Conservation (phyloP, 306 rosid species). For the Vachellia collinsii region DNA sequence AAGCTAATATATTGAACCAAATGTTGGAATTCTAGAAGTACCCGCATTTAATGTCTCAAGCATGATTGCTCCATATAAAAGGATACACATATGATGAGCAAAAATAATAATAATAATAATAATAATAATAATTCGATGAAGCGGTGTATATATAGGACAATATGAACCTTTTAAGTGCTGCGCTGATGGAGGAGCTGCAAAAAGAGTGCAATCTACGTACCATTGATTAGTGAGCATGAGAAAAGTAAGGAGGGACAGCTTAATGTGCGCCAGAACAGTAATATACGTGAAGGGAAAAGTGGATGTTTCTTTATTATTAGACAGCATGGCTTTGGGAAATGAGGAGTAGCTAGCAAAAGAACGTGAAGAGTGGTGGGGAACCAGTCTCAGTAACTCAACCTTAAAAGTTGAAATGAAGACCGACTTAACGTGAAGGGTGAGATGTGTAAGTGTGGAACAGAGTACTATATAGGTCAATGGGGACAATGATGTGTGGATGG, state of each 20-base stretch:
- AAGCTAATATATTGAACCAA: too few relatives aligned
- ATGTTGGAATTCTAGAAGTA: too few relatives aligned
- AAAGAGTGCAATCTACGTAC: background rate
- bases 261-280: background rate
- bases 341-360: background rate
- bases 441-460: too few relatives aligned
- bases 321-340: constrained; percentile 13
- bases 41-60: too few relatives aligned
- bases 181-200: background rate
- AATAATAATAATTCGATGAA: too few relatives aligned
- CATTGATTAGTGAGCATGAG: background rate
- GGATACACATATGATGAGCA: too few relatives aligned
- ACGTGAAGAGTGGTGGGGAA: background rate
- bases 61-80: too few relatives aligned
- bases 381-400: background rate
- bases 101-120: too few relatives aligned
- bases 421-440: background rate
- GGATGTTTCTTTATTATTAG: background rate
- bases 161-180: background rate
- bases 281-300: background rate
- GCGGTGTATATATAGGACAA: background rate
- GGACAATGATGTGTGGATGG: constrained; percentile 25
- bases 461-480: constrained; percentile 3
- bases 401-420: background rate
- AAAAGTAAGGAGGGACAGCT: background rate